A percentile compares a stretch with the other conserved stretches of the same genome.
Evolutionary conservation across 805 yeast genomes (phyloP).

Genomic region (Groenewaldozyma salmanticensis): DNA sequence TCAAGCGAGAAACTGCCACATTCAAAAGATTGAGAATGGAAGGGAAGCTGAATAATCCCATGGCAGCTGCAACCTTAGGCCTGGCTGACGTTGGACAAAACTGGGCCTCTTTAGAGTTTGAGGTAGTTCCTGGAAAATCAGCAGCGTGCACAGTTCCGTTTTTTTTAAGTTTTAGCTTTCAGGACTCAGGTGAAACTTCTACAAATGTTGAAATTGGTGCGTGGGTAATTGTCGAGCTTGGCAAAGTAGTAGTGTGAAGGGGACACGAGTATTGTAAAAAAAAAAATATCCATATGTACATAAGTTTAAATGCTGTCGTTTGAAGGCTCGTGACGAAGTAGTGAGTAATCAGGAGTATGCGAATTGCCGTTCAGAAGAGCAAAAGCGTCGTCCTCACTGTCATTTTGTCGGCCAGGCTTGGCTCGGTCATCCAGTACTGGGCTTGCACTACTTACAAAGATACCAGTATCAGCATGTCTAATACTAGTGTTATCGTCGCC

Average conservation of each 20-base stretch:
- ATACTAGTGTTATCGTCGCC: neutral
- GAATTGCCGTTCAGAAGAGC: neutral
- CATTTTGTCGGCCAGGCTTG: no score
- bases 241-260: no score
- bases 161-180: constrained; percentile 11
- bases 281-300: no score
- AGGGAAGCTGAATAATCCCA: constrained; percentile 7
- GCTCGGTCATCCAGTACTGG: no score
- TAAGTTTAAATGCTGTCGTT: neutral
- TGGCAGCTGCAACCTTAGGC: constrained; percentile 8
- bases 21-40: constrained; percentile 23
- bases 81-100: constrained; percentile 19
- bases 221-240: neutral
- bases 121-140: constrained; percentile 5
- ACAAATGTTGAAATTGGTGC: neutral
- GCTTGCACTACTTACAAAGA: no score
- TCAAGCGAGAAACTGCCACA: constrained; percentile 20
- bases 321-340: neutral
- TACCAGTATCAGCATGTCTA: no score
- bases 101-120: constrained; percentile 20
- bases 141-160: constrained; percentile 8
- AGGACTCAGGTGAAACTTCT: constrained; percentile 3
- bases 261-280: no score
- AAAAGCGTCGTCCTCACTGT: no score
- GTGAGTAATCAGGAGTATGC: neutral